Evolutionary conservation across 1,284 basidiomycete genomes (phyloP).

Genomic region (Papiliotrema terrestris): DNA sequence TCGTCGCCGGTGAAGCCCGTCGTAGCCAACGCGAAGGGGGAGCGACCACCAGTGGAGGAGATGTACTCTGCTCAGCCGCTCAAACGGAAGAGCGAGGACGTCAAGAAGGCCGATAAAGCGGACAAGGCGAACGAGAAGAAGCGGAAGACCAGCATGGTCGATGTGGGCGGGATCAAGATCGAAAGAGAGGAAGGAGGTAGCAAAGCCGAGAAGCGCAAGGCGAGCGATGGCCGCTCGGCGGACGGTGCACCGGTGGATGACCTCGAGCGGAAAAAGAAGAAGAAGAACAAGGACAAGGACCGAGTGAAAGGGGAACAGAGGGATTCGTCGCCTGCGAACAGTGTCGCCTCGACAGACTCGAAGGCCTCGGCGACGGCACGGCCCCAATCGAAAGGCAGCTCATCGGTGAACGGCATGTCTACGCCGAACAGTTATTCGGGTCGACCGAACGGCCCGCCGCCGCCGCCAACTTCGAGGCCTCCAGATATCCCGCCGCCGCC

Average conservation of each 20-base stretch:
- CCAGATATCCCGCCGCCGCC: not conserved
- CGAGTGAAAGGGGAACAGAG: not conserved
- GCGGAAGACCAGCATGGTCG: not conserved
- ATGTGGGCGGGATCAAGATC: not conserved
- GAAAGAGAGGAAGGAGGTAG: not conserved
- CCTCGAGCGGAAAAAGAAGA: not conserved
- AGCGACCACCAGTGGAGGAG: not conserved
- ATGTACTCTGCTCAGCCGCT: not conserved
- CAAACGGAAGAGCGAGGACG: slow-evolving; percentile 1
- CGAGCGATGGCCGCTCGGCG: not conserved
- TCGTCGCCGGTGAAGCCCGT: not conserved
- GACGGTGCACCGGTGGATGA: too few relatives aligned
- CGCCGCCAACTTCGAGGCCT: not conserved
- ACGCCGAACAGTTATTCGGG: too few relatives aligned
- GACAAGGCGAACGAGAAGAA: not conserved
- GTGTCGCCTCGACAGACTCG: not conserved
- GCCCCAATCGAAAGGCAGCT: too few relatives aligned
- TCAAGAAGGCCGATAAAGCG: not conserved
- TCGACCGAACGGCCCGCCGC: too few relatives aligned
- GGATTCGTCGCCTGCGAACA: not conserved
- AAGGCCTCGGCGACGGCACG: not conserved
- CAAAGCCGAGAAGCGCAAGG: not conserved
- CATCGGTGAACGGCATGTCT: too few relatives aligned
- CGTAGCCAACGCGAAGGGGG: not conserved
- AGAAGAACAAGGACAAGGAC: slow-evolving; percentile 2